Conservation (phyloP, 768 basidiomycete genomes). For the Leccinellum rugosiceps region DNA sequence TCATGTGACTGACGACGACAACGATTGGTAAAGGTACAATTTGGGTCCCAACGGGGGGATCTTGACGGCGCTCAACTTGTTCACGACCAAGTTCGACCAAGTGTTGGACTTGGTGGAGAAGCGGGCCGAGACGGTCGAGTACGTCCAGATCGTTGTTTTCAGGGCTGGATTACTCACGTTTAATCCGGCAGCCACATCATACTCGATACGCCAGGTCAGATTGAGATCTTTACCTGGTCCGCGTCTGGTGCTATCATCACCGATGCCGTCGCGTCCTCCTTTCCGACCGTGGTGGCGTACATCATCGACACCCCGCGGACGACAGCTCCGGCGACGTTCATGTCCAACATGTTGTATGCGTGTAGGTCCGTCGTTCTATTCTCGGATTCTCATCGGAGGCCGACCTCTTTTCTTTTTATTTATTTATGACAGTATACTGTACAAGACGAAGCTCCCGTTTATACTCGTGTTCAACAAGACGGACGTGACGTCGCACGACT, state of each 20-base stretch:
- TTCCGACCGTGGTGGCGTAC: conserved; percentile 95
- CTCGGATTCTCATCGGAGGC: not conserved
- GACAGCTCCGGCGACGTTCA: conserved; percentile 94
- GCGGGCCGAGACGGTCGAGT: conserved; percentile 85
- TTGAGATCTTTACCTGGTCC: conserved; percentile 99
- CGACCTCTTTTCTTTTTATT: not conserved
- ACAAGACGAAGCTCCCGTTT: conserved; percentile 97
- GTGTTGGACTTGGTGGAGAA: conserved; percentile 91
- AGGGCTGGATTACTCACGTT: not conserved
- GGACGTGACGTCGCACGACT: conserved; percentile 85
- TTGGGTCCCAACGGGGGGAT: conserved; percentile 98
- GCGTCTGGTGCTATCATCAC: conserved; percentile 99
- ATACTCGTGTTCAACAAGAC: conserved; percentile 99
- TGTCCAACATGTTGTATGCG: conserved; percentile 99
- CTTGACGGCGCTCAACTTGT: conserved; percentile 92
- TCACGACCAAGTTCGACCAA: conserved; percentile 99
- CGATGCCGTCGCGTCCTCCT: conserved; percentile 88
- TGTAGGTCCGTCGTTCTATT: conserved; percentile 62
- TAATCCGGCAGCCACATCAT: conserved; percentile 71
- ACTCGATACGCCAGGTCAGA: conserved; percentile 97
- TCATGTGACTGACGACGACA: conserved; percentile 13
- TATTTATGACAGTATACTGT: conserved; percentile 66
- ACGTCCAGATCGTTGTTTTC: conserved; percentile 29
- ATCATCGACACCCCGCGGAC: conserved; percentile 97
- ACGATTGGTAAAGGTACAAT: conserved; percentile 72